These are phyloP conservation scores for Daldinia loculata DNA, from an alignment of 495 filamentous ascomycete species.

Conservation along the genomic window DNA sequence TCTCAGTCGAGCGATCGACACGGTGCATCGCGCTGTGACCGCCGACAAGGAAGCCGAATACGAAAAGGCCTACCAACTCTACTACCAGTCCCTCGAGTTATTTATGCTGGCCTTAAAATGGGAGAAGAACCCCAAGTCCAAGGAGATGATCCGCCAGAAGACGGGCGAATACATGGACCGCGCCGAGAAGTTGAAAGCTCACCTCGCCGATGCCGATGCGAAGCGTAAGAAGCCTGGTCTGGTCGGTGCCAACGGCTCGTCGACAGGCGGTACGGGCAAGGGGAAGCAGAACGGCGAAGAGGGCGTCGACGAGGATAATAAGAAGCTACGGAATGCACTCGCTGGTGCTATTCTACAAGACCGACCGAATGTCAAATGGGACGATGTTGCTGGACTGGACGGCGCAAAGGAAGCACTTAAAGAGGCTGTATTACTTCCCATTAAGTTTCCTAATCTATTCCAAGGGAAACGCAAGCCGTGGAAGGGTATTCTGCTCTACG, in stretches of 20 bases:
- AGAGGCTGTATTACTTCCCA: conserved; percentile 95
- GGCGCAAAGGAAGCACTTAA: conserved; percentile 96
- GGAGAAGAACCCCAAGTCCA: conserved; percentile 96
- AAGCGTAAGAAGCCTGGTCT: conserved; percentile 78
- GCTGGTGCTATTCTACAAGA: conserved; percentile 93
- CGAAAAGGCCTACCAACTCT: conserved; percentile 92
- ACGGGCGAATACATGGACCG: conserved; percentile 97
- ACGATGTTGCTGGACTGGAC: conserved; percentile 97
- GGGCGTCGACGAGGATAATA: conserved; percentile 83
- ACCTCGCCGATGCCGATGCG: conserved; percentile 77
- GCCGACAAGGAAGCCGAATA: conserved; percentile 95
- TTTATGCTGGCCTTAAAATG: conserved; percentile 98
- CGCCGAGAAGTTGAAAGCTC: conserved; percentile 94
- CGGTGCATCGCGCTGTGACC: conserved; percentile 97
- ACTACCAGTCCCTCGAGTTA: conserved; percentile 91
- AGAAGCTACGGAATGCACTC: conserved; percentile 91
- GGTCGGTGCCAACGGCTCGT: conserved; percentile 86
- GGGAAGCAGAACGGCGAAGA: conserved; percentile 59
- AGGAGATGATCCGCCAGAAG: conserved; percentile 95
- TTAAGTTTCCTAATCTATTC: conserved; percentile 97
- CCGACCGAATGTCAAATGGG: conserved; percentile 95
- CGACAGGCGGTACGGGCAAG: conserved; percentile 69
- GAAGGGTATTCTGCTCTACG: conserved; percentile 97
- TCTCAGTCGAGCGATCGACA: conserved; percentile 90
- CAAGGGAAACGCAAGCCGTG: conserved; percentile 96